These are phyloP conservation scores for Botryotinia calthae DNA, from an alignment of 2,329 filamentous ascomycete species.

Conservation along the genomic window DNA sequence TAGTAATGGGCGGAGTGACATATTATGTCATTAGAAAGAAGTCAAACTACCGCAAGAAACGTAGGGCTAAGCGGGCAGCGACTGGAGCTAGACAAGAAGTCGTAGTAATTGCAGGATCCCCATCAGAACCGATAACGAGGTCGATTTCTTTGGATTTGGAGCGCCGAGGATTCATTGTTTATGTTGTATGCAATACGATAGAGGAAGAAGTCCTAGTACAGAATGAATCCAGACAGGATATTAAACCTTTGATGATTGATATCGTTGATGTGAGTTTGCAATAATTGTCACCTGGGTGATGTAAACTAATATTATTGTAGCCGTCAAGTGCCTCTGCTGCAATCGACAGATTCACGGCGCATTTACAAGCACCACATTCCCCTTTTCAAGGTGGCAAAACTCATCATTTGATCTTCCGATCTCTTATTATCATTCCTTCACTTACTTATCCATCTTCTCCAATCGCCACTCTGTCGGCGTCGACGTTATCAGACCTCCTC, in stretches of 20 bases:
- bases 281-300: background rate
- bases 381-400: constrained; percentile 73
- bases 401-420: constrained; percentile 73
- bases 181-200: constrained; percentile 78
- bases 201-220: constrained; percentile 82
- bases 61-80: constrained; percentile 73
- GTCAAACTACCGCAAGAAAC: constrained; percentile 56
- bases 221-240: constrained; percentile 73
- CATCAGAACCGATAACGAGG: constrained; percentile 77
- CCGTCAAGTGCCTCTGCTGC: constrained; percentile 65
- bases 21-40: constrained; percentile 54
- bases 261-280: constrained; percentile 65
- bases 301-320: constrained; percentile 43
- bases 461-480: constrained; percentile 79
- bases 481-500: constrained; percentile 83
- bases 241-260: constrained; percentile 78
- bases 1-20: constrained; percentile 65
- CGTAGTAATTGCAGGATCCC: constrained; percentile 82
- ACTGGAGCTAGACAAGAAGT: constrained; percentile 89
- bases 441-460: constrained; percentile 77
- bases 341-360: constrained; percentile 67
- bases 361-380: constrained; percentile 71
- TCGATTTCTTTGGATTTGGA: constrained; percentile 85
- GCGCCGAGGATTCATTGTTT: constrained; percentile 88
- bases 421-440: constrained; percentile 80